Evolutionary conservation across 2,329 filamentous ascomycete genomes (phyloP), one percentile per base, ranked within the genome.

Genomic region (Camptophora hylomeconis): DNA sequence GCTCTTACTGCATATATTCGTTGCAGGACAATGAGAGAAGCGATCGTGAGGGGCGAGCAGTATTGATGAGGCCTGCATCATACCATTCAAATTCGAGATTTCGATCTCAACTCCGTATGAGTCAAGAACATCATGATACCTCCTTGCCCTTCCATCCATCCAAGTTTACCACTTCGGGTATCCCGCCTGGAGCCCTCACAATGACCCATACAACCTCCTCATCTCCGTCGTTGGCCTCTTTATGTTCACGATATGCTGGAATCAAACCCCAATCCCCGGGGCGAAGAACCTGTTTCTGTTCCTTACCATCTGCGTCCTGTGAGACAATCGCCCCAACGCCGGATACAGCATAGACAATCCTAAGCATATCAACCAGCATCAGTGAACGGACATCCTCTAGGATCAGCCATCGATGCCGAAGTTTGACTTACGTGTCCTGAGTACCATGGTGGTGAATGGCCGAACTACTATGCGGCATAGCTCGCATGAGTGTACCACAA

Each of bases 231-330:
- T 82, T 82, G 12, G 74, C 57, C 30, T 75, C 65, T 48, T 80
- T 75, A 51, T 82, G 75, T 48, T 82, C 75, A 0, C 71, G 69
- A 61, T 67, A 80, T 0, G 75, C 68, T 1, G 77, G 77, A 8
- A 82, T 66, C 31, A 80, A 62, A 3, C 74, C 75, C 50, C 79
- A 82, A 48, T 81, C 76, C 0, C 78, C 77, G 0, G 69, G 60
- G 1, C 51, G 51, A 5, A 83, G 58, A 11, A 67, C 56, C 37
- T 76, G 63, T 18, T 66, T 63, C 36, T 63, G 64, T 12, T 71
- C 73, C 11, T 23, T 26, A 5, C 21, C 31, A 18, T 32, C 26
- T 7, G 19, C 29, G 4, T 29, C 30, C 5, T 28, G 32, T 6
- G 36, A 37, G 3, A 79, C 60, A 6, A 82, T 60, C 9, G 65